Evolutionary conservation across 495 filamentous ascomycete species (phyloP).

Genomic region (Letharia columbiana): DNA sequence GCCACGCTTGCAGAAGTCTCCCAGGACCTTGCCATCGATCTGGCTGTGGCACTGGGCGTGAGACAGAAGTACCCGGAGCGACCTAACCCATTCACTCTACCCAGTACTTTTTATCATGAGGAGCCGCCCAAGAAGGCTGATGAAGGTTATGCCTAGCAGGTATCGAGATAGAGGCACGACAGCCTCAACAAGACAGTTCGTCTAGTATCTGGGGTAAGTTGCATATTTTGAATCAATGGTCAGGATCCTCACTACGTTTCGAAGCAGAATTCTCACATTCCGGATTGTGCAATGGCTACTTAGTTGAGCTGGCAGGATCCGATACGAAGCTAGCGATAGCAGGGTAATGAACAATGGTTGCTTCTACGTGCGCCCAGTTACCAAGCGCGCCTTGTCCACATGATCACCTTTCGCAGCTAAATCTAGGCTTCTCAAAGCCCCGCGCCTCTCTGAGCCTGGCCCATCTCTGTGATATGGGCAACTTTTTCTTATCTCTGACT

Average conservation of each 20-base stretch:
- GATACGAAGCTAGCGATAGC: not conserved
- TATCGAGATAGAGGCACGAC: not conserved
- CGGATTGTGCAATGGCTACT: not conserved
- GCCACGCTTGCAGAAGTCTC: not conserved
- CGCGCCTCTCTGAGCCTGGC: too few species aligned
- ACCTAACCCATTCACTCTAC: not conserved
- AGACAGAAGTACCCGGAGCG: not conserved
- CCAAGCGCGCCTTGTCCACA: not conserved
- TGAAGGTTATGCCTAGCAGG: not conserved
- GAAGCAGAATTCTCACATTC: not conserved
- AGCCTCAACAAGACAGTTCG: not conserved
- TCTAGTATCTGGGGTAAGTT: not conserved
- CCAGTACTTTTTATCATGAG: not conserved
- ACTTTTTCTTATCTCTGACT: not conserved
- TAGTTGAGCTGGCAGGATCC: not conserved
- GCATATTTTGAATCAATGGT: not conserved
- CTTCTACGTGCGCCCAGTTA: not conserved
- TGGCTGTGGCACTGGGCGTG: not conserved
- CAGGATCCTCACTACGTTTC: not conserved
- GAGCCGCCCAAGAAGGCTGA: too few species aligned
- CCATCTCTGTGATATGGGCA: not conserved
- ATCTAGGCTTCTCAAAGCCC: not conserved
- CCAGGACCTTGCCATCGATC: not conserved
- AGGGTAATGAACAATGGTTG: not conserved
- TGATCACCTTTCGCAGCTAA: not conserved